Percentiles rank a stretch among this genome's conserved stretches.
Conservation (phyloP, 805 yeast species). For the Candida germanica region DNA sequence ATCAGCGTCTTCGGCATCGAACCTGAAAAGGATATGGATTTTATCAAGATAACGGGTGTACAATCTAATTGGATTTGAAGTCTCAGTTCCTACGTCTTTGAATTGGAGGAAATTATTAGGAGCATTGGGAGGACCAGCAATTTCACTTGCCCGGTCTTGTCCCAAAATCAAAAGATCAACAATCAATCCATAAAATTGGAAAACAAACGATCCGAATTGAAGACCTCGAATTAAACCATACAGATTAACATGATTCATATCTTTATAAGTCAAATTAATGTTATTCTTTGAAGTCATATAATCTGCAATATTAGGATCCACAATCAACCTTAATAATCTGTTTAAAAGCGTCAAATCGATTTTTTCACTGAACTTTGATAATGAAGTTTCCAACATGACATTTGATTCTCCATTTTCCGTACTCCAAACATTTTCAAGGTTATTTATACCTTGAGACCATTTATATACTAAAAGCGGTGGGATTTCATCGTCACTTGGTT, state of each 20-base stretch:
- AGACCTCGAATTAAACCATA: constrained; percentile 86
- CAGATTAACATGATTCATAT: constrained; percentile 90
- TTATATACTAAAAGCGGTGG: constrained; percentile 90
- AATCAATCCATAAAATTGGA: constrained; percentile 85
- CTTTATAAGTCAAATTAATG: constrained; percentile 77
- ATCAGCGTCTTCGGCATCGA: constrained; percentile 67
- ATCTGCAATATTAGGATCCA: constrained; percentile 91
- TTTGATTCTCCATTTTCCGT: constrained; percentile 69
- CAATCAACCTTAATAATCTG: constrained; percentile 70
- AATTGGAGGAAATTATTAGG: constrained; percentile 84
- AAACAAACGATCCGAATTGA: constrained; percentile 85
- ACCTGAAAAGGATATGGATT: constrained; percentile 74
- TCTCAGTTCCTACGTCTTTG: constrained; percentile 54
- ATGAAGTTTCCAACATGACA: constrained; percentile 76
- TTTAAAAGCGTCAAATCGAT: constrained; percentile 86
- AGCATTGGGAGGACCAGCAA: constrained; percentile 71
- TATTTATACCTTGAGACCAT: constrained; percentile 91
- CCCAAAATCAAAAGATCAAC: constrained; percentile 83
- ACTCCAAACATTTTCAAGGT: constrained; percentile 76
- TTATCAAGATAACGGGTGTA: constrained; percentile 84
- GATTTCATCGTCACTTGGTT: constrained; percentile 90
- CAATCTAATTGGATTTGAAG: constrained; percentile 68
- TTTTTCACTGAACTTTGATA: constrained; percentile 74
- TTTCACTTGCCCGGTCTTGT: constrained; percentile 76
- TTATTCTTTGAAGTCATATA: constrained; percentile 91